Evolutionary conservation across 352 stramenopile genomes (phyloP).

Genomic region (Phytophthora pinifolia): DNA sequence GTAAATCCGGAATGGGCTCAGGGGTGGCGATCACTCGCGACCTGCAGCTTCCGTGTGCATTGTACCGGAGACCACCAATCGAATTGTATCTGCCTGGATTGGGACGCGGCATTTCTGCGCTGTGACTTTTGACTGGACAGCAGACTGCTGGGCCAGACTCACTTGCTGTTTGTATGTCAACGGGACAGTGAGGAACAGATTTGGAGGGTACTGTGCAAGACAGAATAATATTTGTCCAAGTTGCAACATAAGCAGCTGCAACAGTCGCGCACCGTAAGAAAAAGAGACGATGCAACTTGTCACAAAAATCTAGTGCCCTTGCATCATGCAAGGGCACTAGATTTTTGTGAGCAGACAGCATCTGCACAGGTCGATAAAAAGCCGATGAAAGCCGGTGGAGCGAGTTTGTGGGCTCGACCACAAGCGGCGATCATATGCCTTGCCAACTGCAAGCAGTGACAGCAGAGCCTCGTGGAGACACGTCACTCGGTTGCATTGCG

Average conservation of each 20-base stretch:
- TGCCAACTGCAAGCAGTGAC: slow-evolving; percentile 5
- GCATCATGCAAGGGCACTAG: no score
- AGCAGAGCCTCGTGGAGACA: slow-evolving; percentile 5
- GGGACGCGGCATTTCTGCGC: slow-evolving; percentile 23
- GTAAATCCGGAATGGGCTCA: slow-evolving; percentile 25
- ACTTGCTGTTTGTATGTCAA: slow-evolving; percentile 20
- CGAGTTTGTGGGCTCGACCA: no score
- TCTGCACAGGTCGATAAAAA: no score
- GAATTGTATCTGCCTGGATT: slow-evolving; percentile 11
- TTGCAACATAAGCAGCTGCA: neutral
- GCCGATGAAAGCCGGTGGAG: no score
- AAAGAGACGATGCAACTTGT: no score
- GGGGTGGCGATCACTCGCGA: neutral
- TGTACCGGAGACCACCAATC: slow-evolving; percentile 28
- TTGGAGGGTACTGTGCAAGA: slow-evolving; percentile 8
- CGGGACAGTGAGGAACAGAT: slow-evolving; percentile 6
- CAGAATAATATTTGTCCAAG: slow-evolving; percentile 12
- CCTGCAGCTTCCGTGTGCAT: neutral
- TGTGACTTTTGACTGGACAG: slow-evolving; percentile 30
- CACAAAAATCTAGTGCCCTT: no score
- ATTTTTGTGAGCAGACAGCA: no score
- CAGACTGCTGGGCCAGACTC: slow-evolving; percentile 4
- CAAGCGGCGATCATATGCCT: no score
- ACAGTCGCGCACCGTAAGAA: neutral
- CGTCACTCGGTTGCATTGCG: slow-evolving; percentile 7